These are phyloP conservation scores for Hypocrella siamensis DNA, from an alignment of 2,329 filamentous ascomycete species.

Conservation along the genomic window DNA sequence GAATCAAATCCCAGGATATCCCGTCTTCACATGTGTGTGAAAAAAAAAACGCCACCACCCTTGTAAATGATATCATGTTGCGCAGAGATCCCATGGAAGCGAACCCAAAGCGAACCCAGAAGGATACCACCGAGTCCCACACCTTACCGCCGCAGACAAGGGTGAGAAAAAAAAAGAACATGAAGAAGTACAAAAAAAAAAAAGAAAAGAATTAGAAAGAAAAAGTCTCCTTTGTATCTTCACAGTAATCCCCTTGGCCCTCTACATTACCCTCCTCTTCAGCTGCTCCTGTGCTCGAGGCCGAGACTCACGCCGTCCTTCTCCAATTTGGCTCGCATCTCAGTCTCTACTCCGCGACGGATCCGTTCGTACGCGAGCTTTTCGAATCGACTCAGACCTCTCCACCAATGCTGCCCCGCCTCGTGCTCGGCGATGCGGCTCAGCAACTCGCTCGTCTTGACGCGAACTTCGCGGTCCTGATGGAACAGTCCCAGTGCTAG, in stretches of 20 bases:
- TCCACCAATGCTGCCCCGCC: constrained; percentile 89
- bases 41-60: too few relatives aligned
- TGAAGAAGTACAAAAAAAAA: not conserved
- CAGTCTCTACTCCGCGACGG: constrained; percentile 46
- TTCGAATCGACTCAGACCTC: constrained; percentile 68
- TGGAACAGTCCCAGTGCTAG: constrained; percentile 85
- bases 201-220: not conserved
- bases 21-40: too few relatives aligned
- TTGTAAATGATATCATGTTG: too few relatives aligned
- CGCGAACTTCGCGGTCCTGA: constrained; percentile 63
- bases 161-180: not conserved
- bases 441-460: constrained; percentile 62
- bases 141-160: not conserved
- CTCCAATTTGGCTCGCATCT: constrained; percentile 29
- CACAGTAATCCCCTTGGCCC: too few relatives aligned
- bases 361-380: constrained; percentile 75
- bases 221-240: too few relatives aligned
- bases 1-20: too few relatives aligned
- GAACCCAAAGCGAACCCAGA: too few relatives aligned
- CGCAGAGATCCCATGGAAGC: too few relatives aligned
- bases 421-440: constrained; percentile 75
- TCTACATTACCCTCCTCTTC: too few relatives aligned
- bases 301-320: constrained; percentile 24
- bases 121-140: too few relatives aligned
- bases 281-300: constrained; percentile 34